phyloP scores from a whole-genome alignment of 2,329 filamentous ascomycete species.

The Amauroascus verrucosus region DNA sequence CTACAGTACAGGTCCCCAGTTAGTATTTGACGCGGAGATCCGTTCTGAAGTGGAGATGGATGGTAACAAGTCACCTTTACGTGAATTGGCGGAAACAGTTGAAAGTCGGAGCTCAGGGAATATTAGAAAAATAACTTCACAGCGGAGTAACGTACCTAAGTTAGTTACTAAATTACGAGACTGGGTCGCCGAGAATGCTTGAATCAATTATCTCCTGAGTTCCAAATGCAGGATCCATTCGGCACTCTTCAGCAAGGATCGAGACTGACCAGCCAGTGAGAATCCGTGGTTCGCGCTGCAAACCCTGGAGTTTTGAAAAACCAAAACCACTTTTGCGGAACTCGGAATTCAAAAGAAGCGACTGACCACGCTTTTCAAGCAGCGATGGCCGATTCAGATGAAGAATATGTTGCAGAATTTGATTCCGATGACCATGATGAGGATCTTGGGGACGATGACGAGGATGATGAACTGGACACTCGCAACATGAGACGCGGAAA shows the following conservation, averaged over 20 bases:
- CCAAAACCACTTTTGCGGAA: slow-evolving; percentile 1
- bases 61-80: not conserved
- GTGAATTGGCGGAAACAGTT: not conserved
- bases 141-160: not conserved
- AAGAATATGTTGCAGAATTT: slow-evolving; percentile 43
- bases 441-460: slow-evolving; percentile 16
- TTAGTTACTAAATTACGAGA: not conserved
- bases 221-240: not conserved
- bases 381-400: slow-evolving; percentile 40
- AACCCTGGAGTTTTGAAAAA: slow-evolving; percentile 3
- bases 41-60: not conserved
- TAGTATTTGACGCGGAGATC: not conserved
- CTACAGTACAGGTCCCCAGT: not conserved
- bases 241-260: slow-evolving; percentile 1
- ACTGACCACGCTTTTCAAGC: not conserved
- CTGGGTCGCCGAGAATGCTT: not conserved
- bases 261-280: slow-evolving; percentile 6
- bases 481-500: slow-evolving; percentile 1
- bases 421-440: slow-evolving; percentile 35
- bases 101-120: not conserved
- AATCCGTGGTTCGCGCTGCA: not conserved
- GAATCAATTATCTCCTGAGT: not conserved
- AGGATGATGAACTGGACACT: slow-evolving; percentile 13
- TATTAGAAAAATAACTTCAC: not conserved
- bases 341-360: not conserved